Percentiles rank a stretch among this genome's conserved stretches.
phyloP scores from a whole-genome alignment of 495 filamentous ascomycete genomes.

The Bacidia rubella region DNA sequence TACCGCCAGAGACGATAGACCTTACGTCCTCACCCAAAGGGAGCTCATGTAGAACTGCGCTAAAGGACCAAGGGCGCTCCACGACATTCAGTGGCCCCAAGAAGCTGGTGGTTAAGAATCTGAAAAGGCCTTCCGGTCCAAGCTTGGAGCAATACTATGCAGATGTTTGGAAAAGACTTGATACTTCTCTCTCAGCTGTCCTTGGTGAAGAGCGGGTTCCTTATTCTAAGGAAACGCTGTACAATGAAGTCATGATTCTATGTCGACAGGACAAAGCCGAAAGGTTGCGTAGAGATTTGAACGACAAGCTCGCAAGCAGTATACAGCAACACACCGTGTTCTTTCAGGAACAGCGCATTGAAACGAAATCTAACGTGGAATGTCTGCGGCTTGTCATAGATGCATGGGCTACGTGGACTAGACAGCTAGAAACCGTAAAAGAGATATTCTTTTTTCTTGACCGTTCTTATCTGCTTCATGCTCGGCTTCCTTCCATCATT shows the following conservation, averaged over 20 bases:
- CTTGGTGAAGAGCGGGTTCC: constrained; percentile 48
- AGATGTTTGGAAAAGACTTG: constrained; percentile 54
- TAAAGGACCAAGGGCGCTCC: constrained; percentile 22
- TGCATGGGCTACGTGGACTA: constrained; percentile 68
- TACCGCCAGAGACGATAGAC: constrained; percentile 11
- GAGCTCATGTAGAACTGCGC: constrained; percentile 15
- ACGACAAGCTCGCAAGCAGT: constrained; percentile 47
- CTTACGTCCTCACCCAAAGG: constrained; percentile 10
- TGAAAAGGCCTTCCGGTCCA: constrained; percentile 43
- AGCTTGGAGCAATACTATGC: constrained; percentile 61
- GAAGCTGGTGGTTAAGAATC: constrained; percentile 78
- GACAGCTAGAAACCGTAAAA: constrained; percentile 60
- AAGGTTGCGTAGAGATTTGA: constrained; percentile 48
- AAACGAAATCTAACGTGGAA: constrained; percentile 41
- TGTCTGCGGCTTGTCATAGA: constrained; percentile 49
- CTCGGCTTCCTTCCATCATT: constrained; percentile 40
- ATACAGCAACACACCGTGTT: constrained; percentile 43
- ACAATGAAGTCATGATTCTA: constrained; percentile 78
- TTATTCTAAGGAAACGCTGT: constrained; percentile 71
- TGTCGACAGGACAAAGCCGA: constrained; percentile 62
- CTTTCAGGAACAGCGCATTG: constrained; percentile 35
- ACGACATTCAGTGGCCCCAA: constrained; percentile 33
- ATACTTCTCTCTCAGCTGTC: constrained; percentile 55
- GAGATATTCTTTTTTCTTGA: constrained; percentile 89
- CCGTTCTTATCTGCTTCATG: constrained; percentile 68